phyloP scores from a whole-genome alignment of 768 basidiomycete species.

The Gymnopilus dilepis region DNA sequence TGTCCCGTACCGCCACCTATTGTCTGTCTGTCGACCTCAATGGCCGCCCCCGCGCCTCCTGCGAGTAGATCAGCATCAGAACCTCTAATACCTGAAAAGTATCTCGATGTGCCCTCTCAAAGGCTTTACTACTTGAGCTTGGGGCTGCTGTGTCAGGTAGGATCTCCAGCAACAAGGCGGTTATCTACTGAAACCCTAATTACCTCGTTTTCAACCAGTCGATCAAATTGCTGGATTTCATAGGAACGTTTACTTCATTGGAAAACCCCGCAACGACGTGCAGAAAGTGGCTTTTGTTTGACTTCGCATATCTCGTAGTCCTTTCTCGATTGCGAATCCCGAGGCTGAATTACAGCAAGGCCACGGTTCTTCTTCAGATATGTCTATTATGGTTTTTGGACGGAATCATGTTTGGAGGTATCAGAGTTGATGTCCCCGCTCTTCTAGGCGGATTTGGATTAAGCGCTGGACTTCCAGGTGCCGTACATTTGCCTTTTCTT shows the following conservation, averaged over 20 bases:
- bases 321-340: slow-evolving; percentile 76
- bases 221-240: slow-evolving; percentile 75
- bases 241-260: slow-evolving; percentile 57
- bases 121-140: slow-evolving; percentile 80
- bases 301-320: slow-evolving; percentile 61
- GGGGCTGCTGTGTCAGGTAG: slow-evolving; percentile 77
- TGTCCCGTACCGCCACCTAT: background rate
- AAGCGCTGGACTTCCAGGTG: slow-evolving; percentile 29
- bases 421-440: slow-evolving; percentile 54
- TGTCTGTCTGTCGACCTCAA: background rate
- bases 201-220: slow-evolving; percentile 48
- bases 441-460: slow-evolving; percentile 29
- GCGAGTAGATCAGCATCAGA: slow-evolving; percentile 23
- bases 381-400: slow-evolving; percentile 65
- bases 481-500: background rate
- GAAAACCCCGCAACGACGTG: slow-evolving; percentile 48
- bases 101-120: slow-evolving; percentile 78
- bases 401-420: slow-evolving; percentile 73
- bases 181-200: background rate
- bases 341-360: slow-evolving; percentile 67
- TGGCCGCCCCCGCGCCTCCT: slow-evolving; percentile 20
- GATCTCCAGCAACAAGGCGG: slow-evolving; percentile 22
- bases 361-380: slow-evolving; percentile 69
- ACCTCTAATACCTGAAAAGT: slow-evolving; percentile 74
- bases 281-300: slow-evolving; percentile 77